These are phyloP conservation scores for Pharus latifolius DNA, from an alignment of 176 grass and related monocot genomes.

Conservation along the genomic window DNA sequence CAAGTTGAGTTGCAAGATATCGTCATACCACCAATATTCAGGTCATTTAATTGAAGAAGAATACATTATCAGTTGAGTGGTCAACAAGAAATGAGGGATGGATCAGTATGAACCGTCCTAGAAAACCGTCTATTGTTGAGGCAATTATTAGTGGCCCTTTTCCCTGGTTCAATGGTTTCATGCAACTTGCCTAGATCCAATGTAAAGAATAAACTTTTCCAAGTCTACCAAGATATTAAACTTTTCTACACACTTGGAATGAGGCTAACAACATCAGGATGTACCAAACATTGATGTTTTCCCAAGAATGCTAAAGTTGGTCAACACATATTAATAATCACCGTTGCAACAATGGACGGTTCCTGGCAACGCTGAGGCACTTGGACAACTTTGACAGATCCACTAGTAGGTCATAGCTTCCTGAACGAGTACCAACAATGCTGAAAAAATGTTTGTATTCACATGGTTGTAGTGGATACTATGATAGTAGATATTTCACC, in stretches of 20 bases:
- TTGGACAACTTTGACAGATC: neutral
- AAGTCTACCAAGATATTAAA: neutral
- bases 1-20: constrained; percentile 1
- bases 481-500: neutral
- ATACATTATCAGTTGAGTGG: neutral
- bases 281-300: neutral
- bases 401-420: neutral
- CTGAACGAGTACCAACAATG: neutral
- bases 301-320: neutral
- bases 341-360: neutral
- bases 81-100: neutral
- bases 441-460: neutral
- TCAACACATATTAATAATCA: neutral
- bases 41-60: too few species aligned
- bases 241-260: neutral
- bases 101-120: neutral
- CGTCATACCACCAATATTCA: neutral
- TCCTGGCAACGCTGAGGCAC: neutral
- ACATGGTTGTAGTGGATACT: neutral
- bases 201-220: neutral
- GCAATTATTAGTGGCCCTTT: neutral
- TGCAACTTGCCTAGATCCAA: neutral
- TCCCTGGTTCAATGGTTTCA: neutral
- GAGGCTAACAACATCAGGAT: neutral
- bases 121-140: neutral